These are phyloP conservation scores for Fusarium sp. DNA, from an alignment of 2,329 filamentous ascomycete genomes.

Conservation along the genomic window DNA sequence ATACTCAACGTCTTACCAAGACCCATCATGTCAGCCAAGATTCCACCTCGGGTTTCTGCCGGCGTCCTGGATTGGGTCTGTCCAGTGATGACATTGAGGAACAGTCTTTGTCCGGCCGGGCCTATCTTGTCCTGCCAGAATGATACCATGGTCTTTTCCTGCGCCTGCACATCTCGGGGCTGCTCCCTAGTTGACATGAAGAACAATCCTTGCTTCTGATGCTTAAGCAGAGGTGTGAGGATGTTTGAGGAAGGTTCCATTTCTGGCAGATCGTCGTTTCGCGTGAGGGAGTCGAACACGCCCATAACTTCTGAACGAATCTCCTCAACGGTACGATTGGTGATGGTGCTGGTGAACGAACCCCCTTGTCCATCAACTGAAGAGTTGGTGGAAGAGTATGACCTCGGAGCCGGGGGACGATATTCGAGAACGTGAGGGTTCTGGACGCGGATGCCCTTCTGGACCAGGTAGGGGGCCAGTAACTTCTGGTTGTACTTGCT, in stretches of 20 bases:
- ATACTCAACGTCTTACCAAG: slow-evolving; percentile 90
- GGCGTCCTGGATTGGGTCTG: slow-evolving; percentile 71
- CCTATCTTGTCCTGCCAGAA: slow-evolving; percentile 78
- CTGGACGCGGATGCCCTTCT: slow-evolving; percentile 76
- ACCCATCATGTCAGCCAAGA: slow-evolving; percentile 89
- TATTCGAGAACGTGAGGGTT: slow-evolving; percentile 78
- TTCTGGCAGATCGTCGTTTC: slow-evolving; percentile 79
- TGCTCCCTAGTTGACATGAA: slow-evolving; percentile 88
- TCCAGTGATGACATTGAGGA: slow-evolving; percentile 88
- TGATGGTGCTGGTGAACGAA: slow-evolving; percentile 45
- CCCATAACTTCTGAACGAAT: slow-evolving; percentile 85
- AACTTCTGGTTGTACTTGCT: slow-evolving; percentile 74
- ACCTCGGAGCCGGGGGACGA: slow-evolving; percentile 54
- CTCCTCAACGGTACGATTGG: slow-evolving; percentile 81
- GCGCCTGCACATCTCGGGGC: slow-evolving; percentile 67
- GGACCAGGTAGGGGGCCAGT: slow-evolving; percentile 72
- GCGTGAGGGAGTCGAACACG: slow-evolving; percentile 87
- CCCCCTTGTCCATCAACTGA: slow-evolving; percentile 43
- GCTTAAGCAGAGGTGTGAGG: slow-evolving; percentile 77
- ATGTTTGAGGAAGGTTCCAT: slow-evolving; percentile 74
- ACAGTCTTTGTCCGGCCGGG: slow-evolving; percentile 67
- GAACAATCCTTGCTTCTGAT: slow-evolving; percentile 90
- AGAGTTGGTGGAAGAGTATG: slow-evolving; percentile 41
- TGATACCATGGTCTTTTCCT: slow-evolving; percentile 74
- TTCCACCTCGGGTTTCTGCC: slow-evolving; percentile 76